These are phyloP conservation scores for Populus nigra DNA, from an alignment of 345 rosid species.

Conservation along the genomic window DNA sequence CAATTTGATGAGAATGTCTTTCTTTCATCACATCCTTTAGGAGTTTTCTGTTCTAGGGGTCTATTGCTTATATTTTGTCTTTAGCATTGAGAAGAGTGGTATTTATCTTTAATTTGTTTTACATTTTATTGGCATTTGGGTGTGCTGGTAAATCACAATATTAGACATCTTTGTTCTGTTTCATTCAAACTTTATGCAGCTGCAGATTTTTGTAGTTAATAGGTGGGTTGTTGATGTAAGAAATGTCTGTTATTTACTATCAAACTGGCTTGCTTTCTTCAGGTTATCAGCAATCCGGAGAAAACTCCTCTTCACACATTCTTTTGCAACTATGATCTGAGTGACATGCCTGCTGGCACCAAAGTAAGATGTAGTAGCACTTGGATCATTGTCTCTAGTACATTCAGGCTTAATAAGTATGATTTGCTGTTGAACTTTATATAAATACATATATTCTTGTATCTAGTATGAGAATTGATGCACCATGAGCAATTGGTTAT, in stretches of 20 bases:
- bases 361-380: slow-evolving; percentile 41
- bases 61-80: neutral
- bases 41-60: neutral
- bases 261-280: slow-evolving; percentile 23
- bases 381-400: neutral
- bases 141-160: neutral
- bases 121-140: neutral
- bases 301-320: slow-evolving; percentile 94
- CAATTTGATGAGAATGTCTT: slow-evolving; percentile 8
- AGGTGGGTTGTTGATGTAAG: slow-evolving; percentile 3
- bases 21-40: neutral
- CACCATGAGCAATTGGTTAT: neutral
- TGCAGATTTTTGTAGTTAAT: neutral
- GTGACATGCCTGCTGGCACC: slow-evolving; percentile 90
- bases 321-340: slow-evolving; percentile 92
- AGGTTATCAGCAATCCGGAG: slow-evolving; percentile 98
- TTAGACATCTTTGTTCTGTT: neutral
- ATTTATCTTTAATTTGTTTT: neutral
- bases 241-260: slow-evolving; percentile 19
- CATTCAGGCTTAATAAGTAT: neutral
- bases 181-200: neutral
- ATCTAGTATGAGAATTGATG: neutral
- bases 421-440: neutral
- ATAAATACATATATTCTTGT: neutral
- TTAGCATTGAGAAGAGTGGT: neutral